Base-by-base conservation (phyloP, 768 basidiomycete genomes). In the Rhodotorula toruloides region DNA sequence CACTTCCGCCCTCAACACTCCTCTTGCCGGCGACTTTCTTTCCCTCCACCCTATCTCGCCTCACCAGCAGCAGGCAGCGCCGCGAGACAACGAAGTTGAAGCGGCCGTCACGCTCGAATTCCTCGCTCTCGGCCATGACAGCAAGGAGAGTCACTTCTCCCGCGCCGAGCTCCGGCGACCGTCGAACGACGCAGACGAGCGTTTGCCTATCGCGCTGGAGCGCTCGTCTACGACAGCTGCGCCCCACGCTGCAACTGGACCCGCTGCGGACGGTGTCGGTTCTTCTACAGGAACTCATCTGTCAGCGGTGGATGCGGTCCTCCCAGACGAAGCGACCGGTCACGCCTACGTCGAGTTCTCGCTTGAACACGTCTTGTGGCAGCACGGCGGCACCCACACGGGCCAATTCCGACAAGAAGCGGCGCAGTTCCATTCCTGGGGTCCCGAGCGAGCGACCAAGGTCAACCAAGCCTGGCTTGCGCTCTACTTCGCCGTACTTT, bases 111-210 rank as follows among this genome's bases (percentile, higher is more conserved):
- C 63, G 25, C 50, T 72, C 27, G 71, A 72, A 40, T 72, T 59
- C 12, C 63, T 72, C 42, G 68, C 71, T 22, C 71, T 72, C 57
- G 71, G 71, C 9, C 67, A 67, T 10, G 71, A 72, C 46, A 48
- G 67, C 25, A 68, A 68, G 49, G 56, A 65, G n/a, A 67, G 63
- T 8, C 71, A 72, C 49, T 53, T 68, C 29, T 50, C 46, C 31
- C 67, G 71, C 14, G 53, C 67, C 16, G 63, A 54, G 22, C 46
- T 72, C 1, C 56, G 60, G 0, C 60, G 71, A 12, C 61, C 66
- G 2, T 29, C 53, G 17, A 29, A 52, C 2, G 52, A 47, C 9
- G 70, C 61, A 19, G 62, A 60, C 19, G 61, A 52, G 7, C 37
- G 29, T 8, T 27, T 42, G 2, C 31, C 54, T 2, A 34, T 49